These are phyloP conservation scores for Scutellaria minor DNA, from an alignment of 257 asterid species.

Conservation along the genomic window DNA sequence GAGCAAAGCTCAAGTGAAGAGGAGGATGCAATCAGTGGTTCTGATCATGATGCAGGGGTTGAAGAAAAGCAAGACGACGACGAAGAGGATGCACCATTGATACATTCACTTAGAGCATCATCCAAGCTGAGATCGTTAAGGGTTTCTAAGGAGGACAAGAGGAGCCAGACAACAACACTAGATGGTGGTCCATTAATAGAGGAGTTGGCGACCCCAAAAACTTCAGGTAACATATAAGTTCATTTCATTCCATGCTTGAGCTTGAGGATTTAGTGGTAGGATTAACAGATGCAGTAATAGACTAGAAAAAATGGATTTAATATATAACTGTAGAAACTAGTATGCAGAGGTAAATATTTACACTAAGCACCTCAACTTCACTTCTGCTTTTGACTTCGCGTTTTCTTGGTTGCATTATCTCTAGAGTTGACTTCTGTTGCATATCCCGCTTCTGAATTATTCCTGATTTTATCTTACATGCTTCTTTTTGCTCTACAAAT, in stretches of 20 bases:
- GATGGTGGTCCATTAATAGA: conserved; percentile 53
- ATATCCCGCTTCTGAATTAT: too few relatives aligned
- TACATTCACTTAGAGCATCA: conserved; percentile 63
- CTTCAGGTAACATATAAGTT: conserved; percentile 57
- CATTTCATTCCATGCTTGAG: conserved; percentile 25
- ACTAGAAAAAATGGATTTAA: conserved; percentile 9
- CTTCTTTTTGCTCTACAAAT: too few relatives aligned
- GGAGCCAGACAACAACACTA: conserved; percentile 44
- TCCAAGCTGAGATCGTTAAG: conserved; percentile 74
- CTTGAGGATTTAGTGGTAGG: conserved; percentile 5
- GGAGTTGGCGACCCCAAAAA: conserved; percentile 62
- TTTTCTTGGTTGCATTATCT: too few relatives aligned
- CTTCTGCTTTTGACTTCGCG: too few relatives aligned
- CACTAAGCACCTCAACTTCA: not conserved
- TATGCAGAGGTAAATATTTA: not conserved
- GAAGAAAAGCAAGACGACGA: conserved; percentile 66
- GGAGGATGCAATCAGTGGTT: conserved; percentile 86
- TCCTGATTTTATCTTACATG: too few relatives aligned
- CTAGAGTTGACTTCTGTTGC: too few relatives aligned
- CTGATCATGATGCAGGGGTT: conserved; percentile 69
- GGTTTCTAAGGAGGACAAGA: conserved; percentile 56
- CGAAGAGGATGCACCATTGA: conserved; percentile 67
- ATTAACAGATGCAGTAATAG: not conserved
- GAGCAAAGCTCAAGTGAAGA: conserved; percentile 81
- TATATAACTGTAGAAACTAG: not conserved